Percentiles rank a stretch among this genome's conserved stretches.
These are phyloP conservation scores for Trametes villosa DNA, from an alignment of 768 basidiomycete genomes.

Conservation along the genomic window DNA sequence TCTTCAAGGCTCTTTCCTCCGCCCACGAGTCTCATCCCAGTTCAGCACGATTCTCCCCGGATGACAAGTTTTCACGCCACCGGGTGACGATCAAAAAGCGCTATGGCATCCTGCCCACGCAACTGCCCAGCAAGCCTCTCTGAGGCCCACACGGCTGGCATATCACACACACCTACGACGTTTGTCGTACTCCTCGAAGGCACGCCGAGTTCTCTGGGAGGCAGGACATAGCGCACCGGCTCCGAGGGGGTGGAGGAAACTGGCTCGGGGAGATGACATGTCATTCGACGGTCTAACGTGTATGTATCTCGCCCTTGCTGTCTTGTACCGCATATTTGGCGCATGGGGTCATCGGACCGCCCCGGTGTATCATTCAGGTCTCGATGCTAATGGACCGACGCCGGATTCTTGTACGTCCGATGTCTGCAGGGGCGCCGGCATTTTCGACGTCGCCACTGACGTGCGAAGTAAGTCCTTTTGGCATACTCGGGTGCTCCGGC, in stretches of 20 bases:
- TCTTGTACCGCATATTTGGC: no score
- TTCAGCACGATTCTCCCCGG: constrained; percentile 84
- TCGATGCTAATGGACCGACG: no score
- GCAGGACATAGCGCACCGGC: no score
- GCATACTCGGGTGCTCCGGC: not conserved
- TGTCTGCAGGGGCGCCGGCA: no score
- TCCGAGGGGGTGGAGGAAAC: no score
- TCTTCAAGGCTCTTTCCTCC: not conserved
- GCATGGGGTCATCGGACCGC: no score
- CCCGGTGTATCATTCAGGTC: no score
- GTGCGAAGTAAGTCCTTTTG: not conserved
- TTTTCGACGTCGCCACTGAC: not conserved
- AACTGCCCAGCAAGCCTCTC: constrained; percentile 87
- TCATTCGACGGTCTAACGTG: no score
- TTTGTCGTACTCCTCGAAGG: not conserved
- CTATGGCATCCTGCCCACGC: constrained; percentile 85
- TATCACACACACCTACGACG: not conserved
- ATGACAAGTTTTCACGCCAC: constrained; percentile 98
- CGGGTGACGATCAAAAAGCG: constrained; percentile 97
- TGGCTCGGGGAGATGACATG: no score
- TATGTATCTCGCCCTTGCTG: no score
- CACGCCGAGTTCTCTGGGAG: no score
- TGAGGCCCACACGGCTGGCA: constrained; percentile 41
- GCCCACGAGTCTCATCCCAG: not conserved
- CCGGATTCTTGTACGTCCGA: no score